Percentiles rank a stretch among this genome's conserved stretches.
Evolutionary conservation across 768 basidiomycete species (phyloP).

Genomic region (Russula vinacea): DNA sequence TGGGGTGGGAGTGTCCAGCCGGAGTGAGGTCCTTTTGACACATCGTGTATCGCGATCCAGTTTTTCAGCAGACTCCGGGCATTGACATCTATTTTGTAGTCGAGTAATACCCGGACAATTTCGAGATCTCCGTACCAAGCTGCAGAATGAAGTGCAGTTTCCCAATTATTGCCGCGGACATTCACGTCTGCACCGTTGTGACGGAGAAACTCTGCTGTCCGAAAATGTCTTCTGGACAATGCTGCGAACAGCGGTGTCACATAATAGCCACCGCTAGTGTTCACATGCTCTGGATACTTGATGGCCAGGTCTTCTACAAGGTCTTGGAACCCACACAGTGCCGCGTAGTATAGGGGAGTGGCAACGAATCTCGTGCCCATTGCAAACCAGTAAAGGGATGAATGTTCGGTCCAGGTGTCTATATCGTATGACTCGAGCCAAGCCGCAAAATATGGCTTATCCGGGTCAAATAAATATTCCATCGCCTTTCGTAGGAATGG

Average conservation of each 20-base stretch:
- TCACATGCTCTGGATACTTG: not conserved
- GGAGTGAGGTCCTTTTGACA: not conserved
- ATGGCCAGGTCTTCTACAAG: not conserved
- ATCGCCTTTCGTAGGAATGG: not conserved
- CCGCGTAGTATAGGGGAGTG: not conserved
- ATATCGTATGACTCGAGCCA: not conserved
- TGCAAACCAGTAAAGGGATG: not conserved
- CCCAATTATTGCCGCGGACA: accelerated
- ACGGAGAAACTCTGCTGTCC: not conserved
- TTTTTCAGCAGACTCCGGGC: not conserved
- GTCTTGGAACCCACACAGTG: not conserved
- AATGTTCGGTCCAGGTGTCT: not conserved
- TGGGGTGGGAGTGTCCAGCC: no score
- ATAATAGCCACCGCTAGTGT: not conserved
- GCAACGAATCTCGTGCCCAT: not conserved
- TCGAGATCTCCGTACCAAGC: not conserved
- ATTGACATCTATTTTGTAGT: not conserved
- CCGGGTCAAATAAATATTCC: not conserved
- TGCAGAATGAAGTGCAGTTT: not conserved
- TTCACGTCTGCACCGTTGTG: not conserved
- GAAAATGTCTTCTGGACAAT: not conserved
- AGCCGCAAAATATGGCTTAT: not conserved
- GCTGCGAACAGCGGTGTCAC: not conserved
- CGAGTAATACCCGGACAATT: not conserved
- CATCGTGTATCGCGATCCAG: not conserved